Base-by-base conservation (phyloP, 495 filamentous ascomycete species). In the Oleoguttula mirabilis region DNA sequence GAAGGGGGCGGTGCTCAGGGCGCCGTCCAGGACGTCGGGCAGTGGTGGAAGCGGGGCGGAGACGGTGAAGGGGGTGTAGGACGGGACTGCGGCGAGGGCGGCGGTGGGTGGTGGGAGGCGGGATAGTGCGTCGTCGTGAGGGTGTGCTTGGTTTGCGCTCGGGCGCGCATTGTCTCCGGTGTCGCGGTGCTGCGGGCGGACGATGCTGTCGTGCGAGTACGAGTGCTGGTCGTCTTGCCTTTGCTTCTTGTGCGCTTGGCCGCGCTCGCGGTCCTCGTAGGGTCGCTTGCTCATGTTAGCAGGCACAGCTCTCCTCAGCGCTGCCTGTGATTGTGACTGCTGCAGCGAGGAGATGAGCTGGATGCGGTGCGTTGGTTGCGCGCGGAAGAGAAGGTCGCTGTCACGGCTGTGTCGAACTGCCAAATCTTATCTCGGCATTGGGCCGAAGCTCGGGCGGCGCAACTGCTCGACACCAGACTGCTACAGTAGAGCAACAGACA, bases 1-100 rank as follows among this genome's bases (percentile, higher is more conserved):
- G 40, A 56, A 56, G 23, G 54, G 45, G 7, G 50, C 54, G 30
- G 36, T 44, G n/a, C 33, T 32, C 15, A 56, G 51, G 14, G 16
- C 15, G 15, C 28, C 30, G 21, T 43, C 19, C 8, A 23, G 14
- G 30, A 56, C 33, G 1, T 22, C 4, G 3, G 54, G 54, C 4
- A 56, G 43, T 16, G 50, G 47, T 8, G 54, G 54, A 3, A 53
- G 37, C 25, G 21, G 8, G 14, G 14, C 22, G 16, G 36, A 30
- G 28, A 43, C 37, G 10, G 52, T 49, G 45, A 53, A 53, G 30
- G 44, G 41, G n/a, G 39, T 44, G 39, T 50, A 48, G 37, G 39
- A 11, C 12, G 50, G 33, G 19, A 56, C 28, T 19, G 41, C 25
- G 10, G 31, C 32, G 19, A 40, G 31, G 23, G 33, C 15, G 16